Conservation (phyloP, 805 yeast species). For the Wickerhamomyces canadensis region DNA sequence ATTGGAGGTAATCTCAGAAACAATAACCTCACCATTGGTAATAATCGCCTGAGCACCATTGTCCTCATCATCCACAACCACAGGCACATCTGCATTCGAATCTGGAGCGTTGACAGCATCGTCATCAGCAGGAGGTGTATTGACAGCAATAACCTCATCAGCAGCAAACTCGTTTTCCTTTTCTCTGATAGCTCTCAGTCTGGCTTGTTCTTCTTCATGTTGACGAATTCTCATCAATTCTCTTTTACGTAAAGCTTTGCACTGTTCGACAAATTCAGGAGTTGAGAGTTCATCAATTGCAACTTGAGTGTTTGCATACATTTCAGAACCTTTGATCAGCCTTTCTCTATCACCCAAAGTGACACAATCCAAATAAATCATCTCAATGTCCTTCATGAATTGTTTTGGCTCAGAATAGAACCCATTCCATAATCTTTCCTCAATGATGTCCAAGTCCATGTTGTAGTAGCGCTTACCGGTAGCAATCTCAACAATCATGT, state of each 20-base stretch:
- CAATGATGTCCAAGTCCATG: conserved; percentile 91
- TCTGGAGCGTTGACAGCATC: conserved; percentile 1
- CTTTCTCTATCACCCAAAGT: conserved; percentile 81
- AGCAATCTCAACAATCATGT: conserved; percentile 75
- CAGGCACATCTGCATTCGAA: not conserved
- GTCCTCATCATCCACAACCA: not conserved
- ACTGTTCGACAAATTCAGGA: conserved; percentile 68
- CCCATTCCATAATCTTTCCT: conserved; percentile 96
- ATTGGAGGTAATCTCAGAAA: no score
- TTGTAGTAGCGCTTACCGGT: conserved; percentile 73
- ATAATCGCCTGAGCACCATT: no score
- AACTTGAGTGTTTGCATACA: conserved; percentile 94
- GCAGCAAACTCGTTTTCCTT: not conserved
- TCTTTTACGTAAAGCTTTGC: conserved; percentile 65
- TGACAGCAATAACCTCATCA: not conserved
- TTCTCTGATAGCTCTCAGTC: conserved; percentile 5
- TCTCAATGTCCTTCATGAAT: conserved; percentile 75
- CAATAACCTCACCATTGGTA: no score
- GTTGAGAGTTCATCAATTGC: conserved; percentile 84
- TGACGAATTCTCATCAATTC: conserved; percentile 51
- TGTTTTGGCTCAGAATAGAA: conserved; percentile 90
- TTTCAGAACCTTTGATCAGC: conserved; percentile 76
- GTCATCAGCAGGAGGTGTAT: no score
- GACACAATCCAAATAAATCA: conserved; percentile 75
- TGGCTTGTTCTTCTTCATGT: conserved; percentile 27